Conservation (phyloP, 2,329 filamentous ascomycete genomes). For the Claviceps lovelessii region DNA sequence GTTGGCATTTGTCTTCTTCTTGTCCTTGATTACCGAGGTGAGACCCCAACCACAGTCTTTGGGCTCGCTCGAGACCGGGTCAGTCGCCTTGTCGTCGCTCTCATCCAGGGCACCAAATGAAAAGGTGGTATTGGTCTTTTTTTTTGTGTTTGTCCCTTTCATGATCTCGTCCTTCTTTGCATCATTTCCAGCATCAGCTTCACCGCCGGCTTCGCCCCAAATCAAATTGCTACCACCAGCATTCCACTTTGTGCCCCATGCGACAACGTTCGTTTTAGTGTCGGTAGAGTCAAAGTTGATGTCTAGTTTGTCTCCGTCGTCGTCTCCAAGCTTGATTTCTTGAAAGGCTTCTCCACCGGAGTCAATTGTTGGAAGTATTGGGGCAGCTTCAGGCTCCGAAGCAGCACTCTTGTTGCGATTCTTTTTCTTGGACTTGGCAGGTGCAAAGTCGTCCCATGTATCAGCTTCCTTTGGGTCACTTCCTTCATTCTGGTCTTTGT, state of each 20-base stretch:
- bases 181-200: slow-evolving; percentile 17
- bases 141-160: slow-evolving; percentile 35
- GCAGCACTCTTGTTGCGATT: slow-evolving; percentile 15
- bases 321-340: slow-evolving; percentile 52
- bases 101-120: slow-evolving; percentile 35
- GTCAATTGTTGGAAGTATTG: slow-evolving; percentile 19
- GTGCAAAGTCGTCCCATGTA: slow-evolving; percentile 16
- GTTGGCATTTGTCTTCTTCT: slow-evolving; percentile 22
- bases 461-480: slow-evolving; percentile 25
- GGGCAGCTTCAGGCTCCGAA: slow-evolving; percentile 15
- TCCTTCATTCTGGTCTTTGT: slow-evolving; percentile 18
- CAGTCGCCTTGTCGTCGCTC: slow-evolving; percentile 21
- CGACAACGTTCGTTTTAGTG: slow-evolving; percentile 33
- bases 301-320: slow-evolving; percentile 42
- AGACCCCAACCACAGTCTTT: slow-evolving; percentile 17
- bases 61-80: slow-evolving; percentile 18
- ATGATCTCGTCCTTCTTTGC: slow-evolving; percentile 27
- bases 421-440: slow-evolving; percentile 27
- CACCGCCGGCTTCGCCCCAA: slow-evolving; percentile 20
- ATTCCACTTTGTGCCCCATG: slow-evolving; percentile 47
- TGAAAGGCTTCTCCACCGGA: slow-evolving; percentile 42
- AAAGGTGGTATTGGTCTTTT: slow-evolving; percentile 30
- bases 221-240: slow-evolving; percentile 35
- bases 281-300: slow-evolving; percentile 37
- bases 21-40: slow-evolving; percentile 19